These are phyloP conservation scores for Platanus orientalis DNA, from an alignment of 164 flowering plant species.

Conservation along the genomic window DNA sequence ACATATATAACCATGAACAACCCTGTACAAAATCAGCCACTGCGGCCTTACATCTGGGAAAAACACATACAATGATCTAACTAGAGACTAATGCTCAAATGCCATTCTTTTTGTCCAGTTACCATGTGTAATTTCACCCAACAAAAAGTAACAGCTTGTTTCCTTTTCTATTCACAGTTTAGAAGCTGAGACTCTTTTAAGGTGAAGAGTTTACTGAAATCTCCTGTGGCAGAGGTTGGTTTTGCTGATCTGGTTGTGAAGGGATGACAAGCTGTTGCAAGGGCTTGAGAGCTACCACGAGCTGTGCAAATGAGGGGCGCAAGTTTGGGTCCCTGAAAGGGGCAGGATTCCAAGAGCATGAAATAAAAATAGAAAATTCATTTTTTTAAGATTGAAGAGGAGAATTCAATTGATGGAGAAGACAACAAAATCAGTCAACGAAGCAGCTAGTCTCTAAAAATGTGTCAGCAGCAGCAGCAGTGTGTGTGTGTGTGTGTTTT, in stretches of 20 bases:
- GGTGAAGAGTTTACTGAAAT: constrained; percentile 62
- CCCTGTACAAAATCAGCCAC: not conserved
- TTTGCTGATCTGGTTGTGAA: constrained; percentile 48
- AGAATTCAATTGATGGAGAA: not conserved
- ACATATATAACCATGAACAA: not conserved
- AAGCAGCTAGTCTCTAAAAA: not conserved
- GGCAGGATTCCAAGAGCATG: not conserved
- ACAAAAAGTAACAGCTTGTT: constrained; percentile 10
- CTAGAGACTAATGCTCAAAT: not conserved
- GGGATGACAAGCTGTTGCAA: constrained; percentile 78
- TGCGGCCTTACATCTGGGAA: not conserved
- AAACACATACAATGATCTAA: not conserved
- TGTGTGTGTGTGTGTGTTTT: not conserved
- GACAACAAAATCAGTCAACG: not conserved
- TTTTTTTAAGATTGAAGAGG: not conserved
- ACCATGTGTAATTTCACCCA: constrained; percentile 1
- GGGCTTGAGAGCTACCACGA: constrained; percentile 65
- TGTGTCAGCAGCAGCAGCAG: not conserved
- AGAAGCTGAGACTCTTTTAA: constrained; percentile 25
- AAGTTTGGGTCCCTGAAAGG: constrained; percentile 74
- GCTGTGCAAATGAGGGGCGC: constrained; percentile 93
- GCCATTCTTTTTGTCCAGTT: not conserved
- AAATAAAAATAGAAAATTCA: not conserved
- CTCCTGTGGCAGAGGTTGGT: constrained; percentile 40
- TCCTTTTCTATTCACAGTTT: constrained; percentile 40